These are phyloP conservation scores for Dictyostelium citrinum DNA, from an alignment of 78 protist species.

Conservation along the genomic window DNA sequence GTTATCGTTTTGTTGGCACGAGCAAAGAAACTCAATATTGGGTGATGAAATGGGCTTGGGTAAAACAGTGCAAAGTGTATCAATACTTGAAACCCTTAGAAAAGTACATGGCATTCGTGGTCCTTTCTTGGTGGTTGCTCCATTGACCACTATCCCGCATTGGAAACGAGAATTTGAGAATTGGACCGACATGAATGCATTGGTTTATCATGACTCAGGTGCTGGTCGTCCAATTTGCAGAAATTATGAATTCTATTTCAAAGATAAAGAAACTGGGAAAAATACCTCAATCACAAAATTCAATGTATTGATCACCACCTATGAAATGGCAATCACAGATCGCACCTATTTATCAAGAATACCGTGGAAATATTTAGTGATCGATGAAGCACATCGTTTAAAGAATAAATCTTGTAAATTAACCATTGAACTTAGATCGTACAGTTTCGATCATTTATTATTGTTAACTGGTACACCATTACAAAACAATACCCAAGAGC, in stretches of 20 bases:
- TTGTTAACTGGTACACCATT: conserved; percentile 96
- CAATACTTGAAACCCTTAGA: conserved; percentile 66
- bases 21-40: conserved; percentile 69
- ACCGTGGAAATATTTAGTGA: conserved; percentile 84
- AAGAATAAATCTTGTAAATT: conserved; percentile 85
- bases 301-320: conserved; percentile 93
- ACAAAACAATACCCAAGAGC: conserved; percentile 92
- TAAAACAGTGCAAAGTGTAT: conserved; percentile 84
- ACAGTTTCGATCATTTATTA: conserved; percentile 66
- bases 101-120: conserved; percentile 82
- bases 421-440: conserved; percentile 54
- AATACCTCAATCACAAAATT: conserved; percentile 47
- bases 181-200: conserved; percentile 70
- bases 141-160: conserved; percentile 90
- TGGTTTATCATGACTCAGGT: conserved; percentile 84
- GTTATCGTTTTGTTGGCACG: conserved; percentile 78
- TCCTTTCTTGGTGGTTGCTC: conserved; percentile 94
- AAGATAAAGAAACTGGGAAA: background rate
- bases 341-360: conserved; percentile 57
- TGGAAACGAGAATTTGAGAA: conserved; percentile 93
- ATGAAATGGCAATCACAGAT: conserved; percentile 88
- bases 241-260: conserved; percentile 73
- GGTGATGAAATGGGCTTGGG: conserved; percentile 97
- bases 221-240: conserved; percentile 74
- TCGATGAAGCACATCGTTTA: conserved; percentile 95